These are phyloP conservation scores for Salix udensis DNA, from an alignment of 345 rosid genomes.

Conservation along the genomic window DNA sequence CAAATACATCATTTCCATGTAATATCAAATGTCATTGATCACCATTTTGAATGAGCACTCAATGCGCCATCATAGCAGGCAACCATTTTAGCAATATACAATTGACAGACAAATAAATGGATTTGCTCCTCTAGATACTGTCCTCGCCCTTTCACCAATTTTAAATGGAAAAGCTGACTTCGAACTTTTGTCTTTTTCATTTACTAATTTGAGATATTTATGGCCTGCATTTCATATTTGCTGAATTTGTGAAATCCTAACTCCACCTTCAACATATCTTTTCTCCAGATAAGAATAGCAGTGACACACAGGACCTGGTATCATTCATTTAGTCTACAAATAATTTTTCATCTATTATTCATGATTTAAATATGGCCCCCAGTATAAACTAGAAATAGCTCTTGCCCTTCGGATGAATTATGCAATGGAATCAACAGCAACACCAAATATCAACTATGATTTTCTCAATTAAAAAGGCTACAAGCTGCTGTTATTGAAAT, in stretches of 20 bases:
- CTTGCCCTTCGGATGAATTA: not conserved
- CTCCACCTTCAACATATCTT: not conserved
- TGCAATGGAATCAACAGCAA: not conserved
- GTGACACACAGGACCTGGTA: not conserved
- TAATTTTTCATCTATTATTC: too few relatives aligned
- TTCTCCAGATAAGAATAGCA: not conserved
- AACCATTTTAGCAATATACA: not conserved
- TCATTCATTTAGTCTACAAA: not conserved
- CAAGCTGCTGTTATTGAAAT: too few relatives aligned
- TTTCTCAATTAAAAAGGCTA: not conserved
- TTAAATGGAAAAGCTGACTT: too few relatives aligned
- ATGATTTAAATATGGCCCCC: not conserved
- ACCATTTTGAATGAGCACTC: not conserved
- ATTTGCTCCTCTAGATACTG: too few relatives aligned
- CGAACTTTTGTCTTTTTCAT: too few relatives aligned
- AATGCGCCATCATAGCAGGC: not conserved
- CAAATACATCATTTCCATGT: too few relatives aligned
- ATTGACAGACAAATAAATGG: not conserved
- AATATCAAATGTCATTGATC: not conserved
- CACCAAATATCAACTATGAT: not conserved
- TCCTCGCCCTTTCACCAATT: too few relatives aligned
- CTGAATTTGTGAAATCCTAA: not conserved
- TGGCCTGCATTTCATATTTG: too few relatives aligned
- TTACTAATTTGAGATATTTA: too few relatives aligned
- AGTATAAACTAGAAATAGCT: not conserved